These are phyloP conservation scores for Citrullus mucosospermus DNA, from an alignment of 306 rosid species.

Conservation along the genomic window DNA sequence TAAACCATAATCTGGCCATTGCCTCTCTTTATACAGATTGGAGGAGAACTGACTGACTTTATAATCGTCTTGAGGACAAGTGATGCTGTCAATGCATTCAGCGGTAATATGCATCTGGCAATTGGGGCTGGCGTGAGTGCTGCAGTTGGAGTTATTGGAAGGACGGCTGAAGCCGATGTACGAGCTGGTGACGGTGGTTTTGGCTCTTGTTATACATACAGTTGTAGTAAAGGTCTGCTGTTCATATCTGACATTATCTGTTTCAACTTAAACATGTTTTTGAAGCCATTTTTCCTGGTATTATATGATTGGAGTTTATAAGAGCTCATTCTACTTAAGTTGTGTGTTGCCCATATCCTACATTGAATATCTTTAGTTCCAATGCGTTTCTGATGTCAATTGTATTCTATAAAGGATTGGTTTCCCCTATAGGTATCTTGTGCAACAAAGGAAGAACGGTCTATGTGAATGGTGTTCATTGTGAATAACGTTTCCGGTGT, in stretches of 20 bases:
- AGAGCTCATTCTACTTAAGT: neutral
- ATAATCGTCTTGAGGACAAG: slow-evolving; percentile 74
- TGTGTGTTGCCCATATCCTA: neutral
- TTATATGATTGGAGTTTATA: neutral
- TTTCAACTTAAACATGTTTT: neutral
- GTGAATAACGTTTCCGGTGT: neutral
- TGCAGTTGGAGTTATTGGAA: slow-evolving; percentile 75
- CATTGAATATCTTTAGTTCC: no score
- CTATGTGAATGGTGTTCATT: neutral
- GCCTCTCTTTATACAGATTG: slow-evolving; percentile 42
- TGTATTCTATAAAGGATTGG: no score
- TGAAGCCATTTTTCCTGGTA: neutral
- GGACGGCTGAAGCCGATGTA: slow-evolving; percentile 84
- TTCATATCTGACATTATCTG: neutral
- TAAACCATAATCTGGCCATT: neutral
- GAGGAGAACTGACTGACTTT: slow-evolving; percentile 92
- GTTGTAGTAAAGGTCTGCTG: slow-evolving; percentile 80
- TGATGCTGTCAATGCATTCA: slow-evolving; percentile 73
- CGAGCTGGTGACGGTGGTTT: slow-evolving; percentile 97
- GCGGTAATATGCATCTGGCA: slow-evolving; percentile 67
- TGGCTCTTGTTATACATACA: slow-evolving; percentile 85
- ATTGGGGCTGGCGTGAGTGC: slow-evolving; percentile 96
- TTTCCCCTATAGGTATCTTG: neutral
- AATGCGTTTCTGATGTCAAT: no score
- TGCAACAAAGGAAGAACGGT: neutral